Base-by-base conservation (phyloP, 1,284 basidiomycete genomes). In the Ustilago tritici region DNA sequence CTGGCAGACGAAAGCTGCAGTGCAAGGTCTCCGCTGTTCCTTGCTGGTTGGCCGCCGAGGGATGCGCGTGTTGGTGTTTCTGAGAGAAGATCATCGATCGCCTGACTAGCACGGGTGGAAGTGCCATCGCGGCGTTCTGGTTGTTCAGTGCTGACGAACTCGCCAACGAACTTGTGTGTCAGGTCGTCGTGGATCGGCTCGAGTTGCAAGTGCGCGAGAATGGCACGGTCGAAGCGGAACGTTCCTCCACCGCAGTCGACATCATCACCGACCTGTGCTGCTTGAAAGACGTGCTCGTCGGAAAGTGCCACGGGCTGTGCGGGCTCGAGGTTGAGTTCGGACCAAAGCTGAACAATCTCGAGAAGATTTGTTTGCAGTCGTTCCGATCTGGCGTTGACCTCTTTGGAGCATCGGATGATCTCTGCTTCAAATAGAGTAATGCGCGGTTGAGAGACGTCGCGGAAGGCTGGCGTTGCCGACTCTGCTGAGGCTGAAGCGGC, bases 321-420 rank as follows among this genome's bases (percentile, higher is more conserved):
- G 2, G 80, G 80, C 41, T 74, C 65, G 28, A 82, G 55, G 35
- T 68, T 62, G 63, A 84, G 79, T 57, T 84, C 83, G 11, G 80
- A 80, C 83, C 83, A 84, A 14, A 82, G 81, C 63, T 82, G 81
- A 0, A 81, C 63, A 40, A 84, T 81, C 38, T 80, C 80, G 50
- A 72, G 67, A 35, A 84, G 61, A 32, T 65, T 73, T 15, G 70
- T 65, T 35, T 82, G 75, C 8, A 84, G 69, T 40, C 75, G 61
- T 35, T 80, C 70, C 19, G 76, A 71, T 38, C 81, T 70, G 1
- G 70, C 58, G 28, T 76, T 77, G 61, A 81, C 65, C 32, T 78
- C 76, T 23, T 80, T 78, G 56, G 79, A 78, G 47, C 75, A 78
- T 31, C 78, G 71, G 31, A 79, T 69, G 63, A 80, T 76, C 31